Conservation (phyloP, 2,329 filamentous ascomycete species). For the Aspergillus sp. region DNA sequence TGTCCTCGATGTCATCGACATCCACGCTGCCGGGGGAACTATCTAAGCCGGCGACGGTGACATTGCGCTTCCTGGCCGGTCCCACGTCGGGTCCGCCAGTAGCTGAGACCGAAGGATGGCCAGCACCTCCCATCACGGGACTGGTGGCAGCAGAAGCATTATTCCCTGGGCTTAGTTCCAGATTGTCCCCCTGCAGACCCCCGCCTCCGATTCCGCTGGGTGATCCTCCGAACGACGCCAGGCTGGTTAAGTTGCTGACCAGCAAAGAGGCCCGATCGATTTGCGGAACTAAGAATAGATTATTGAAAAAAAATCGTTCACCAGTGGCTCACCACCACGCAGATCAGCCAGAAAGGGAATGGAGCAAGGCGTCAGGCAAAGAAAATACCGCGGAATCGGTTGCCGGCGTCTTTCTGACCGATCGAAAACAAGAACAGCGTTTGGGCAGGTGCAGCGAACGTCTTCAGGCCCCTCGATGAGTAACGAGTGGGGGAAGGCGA, state of each 20-base stretch:
- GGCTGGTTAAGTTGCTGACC: conserved; percentile 29
- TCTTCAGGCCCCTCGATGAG: conserved; percentile 14
- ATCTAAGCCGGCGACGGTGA: conserved; percentile 44
- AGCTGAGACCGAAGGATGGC: conserved; percentile 30
- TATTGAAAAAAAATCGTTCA: conserved; percentile 5
- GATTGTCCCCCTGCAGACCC: conserved; percentile 26
- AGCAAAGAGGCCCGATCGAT: conserved; percentile 12
- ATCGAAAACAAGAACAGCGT: not conserved
- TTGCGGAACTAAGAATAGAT: conserved; percentile 6
- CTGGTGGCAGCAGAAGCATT: conserved; percentile 38
- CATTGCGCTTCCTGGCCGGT: conserved; percentile 44
- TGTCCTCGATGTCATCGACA: conserved; percentile 46
- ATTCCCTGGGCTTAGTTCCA: conserved; percentile 27
- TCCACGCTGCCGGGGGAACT: conserved; percentile 49
- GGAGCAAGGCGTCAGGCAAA: not conserved
- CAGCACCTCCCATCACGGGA: conserved; percentile 38
- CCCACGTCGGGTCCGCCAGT: conserved; percentile 28
- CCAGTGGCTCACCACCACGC: conserved; percentile 1
- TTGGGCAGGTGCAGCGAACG: not conserved
- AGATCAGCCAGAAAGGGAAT: not conserved
- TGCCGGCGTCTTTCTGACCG: not conserved
- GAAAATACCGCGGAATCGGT: not conserved
- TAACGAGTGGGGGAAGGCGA: conserved; percentile 10
- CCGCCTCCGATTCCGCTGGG: conserved; percentile 37
- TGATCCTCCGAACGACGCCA: conserved; percentile 35